Evolutionary conservation across 2,329 filamentous ascomycete species (phyloP).

Genomic region (Phaeosphaeriaceae sp.): DNA sequence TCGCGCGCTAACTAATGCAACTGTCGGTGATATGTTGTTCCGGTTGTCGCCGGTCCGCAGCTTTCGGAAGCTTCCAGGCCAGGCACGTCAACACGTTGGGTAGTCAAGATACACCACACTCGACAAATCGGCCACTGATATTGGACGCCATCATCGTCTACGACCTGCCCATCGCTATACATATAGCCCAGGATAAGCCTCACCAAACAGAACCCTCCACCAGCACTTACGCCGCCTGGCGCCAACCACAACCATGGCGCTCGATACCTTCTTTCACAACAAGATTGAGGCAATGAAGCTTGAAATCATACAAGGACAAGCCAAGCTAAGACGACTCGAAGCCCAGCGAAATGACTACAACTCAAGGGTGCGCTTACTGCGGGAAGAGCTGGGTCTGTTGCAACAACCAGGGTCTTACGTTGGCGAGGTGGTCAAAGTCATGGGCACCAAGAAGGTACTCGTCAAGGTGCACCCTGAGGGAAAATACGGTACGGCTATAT

Average conservation of each 20-base stretch:
- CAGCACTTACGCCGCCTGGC: conserved; percentile 16
- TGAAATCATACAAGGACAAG: conserved; percentile 98
- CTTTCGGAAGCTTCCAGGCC: conserved; percentile 23
- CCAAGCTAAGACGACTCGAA: conserved; percentile 90
- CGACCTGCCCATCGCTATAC: neutral
- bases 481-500: conserved; percentile 83
- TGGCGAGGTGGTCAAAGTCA: conserved; percentile 99
- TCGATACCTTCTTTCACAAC: conserved; percentile 99
- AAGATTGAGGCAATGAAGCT: conserved; percentile 99
- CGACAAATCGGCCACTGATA: neutral
- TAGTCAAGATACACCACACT: conserved; percentile 1
- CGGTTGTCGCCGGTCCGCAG: conserved; percentile 12
- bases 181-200: neutral
- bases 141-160: neutral
- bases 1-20: neutral
- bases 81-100: conserved; percentile 4
- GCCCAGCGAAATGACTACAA: conserved; percentile 99
- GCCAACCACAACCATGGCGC: conserved; percentile 76
- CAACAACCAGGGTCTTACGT: conserved; percentile 99
- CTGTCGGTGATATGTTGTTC: conserved; percentile 16
- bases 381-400: conserved; percentile 92
- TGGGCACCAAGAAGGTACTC: conserved; percentile 98
- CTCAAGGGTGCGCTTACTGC: conserved; percentile 89
- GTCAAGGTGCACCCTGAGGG: conserved; percentile 99
- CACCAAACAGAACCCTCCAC: neutral